Evolutionary conservation across 1,139 yeast genomes (phyloP).

Genomic region (Starmera stellimalicola): DNA sequence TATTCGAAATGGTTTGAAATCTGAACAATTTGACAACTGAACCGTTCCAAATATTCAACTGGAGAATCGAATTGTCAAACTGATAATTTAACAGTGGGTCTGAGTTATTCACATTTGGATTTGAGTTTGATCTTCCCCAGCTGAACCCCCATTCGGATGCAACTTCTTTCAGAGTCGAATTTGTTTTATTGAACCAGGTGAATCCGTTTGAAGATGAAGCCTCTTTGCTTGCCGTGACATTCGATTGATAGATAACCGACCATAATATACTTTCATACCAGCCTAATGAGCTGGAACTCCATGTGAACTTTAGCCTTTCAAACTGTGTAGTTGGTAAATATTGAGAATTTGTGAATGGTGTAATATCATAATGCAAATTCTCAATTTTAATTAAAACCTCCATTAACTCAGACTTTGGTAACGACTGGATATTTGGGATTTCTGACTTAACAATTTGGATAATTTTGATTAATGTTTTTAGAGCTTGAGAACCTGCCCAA

Average conservation of each 20-base stretch:
- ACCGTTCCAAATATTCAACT: constrained; percentile 49
- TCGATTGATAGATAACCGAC: constrained; percentile 46
- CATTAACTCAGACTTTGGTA: constrained; percentile 11
- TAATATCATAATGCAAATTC: constrained; percentile 20
- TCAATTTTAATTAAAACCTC: constrained; percentile 34
- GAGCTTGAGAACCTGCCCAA: constrained; percentile 55
- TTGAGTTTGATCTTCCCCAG: constrained; percentile 13
- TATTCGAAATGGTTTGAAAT: constrained; percentile 30
- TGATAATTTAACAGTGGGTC: constrained; percentile 4
- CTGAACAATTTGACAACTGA: constrained; percentile 55
- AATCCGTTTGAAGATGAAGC: constrained; percentile 4
- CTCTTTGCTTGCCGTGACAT: constrained; percentile 11
- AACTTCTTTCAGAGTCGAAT: constrained; percentile 1
- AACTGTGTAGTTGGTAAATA: constrained; percentile 26
- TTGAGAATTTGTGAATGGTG: constrained; percentile 23
- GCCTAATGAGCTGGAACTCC: constrained; percentile 59
- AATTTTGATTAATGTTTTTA: constrained; percentile 34
- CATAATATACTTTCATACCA: constrained; percentile 71
- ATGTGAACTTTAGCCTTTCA: constrained; percentile 43
- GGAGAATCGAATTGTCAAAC: constrained; percentile 12
- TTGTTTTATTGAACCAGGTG: constrained; percentile 2
- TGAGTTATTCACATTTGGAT: not conserved
- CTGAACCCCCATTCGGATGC: constrained; percentile 12
- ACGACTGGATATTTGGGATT: constrained; percentile 24
- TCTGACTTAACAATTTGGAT: constrained; percentile 31